phyloP scores from a whole-genome alignment of 345 rosid species.

The Dipteronia sinensis region DNA sequence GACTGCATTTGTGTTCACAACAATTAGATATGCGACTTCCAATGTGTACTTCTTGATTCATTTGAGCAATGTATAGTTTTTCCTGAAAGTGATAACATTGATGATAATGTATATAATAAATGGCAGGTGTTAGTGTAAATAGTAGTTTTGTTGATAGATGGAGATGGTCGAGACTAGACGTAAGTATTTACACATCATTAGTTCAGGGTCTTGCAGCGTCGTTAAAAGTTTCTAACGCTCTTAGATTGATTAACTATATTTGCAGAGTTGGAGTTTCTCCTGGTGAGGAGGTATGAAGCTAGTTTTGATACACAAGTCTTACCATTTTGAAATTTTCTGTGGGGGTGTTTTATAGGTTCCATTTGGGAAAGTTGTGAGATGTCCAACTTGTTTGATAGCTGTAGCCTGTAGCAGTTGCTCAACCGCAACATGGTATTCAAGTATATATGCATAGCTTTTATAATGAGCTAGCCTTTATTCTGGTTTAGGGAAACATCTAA shows the following conservation, averaged over 20 bases:
- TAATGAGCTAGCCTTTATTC: neutral
- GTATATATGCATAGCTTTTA: conserved; percentile 31
- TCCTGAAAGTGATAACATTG: neutral
- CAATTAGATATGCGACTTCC: neutral
- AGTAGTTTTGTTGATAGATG: conserved; percentile 54
- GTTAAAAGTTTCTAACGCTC: conserved; percentile 82
- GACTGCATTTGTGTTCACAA: neutral
- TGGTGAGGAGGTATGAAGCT: conserved; percentile 66
- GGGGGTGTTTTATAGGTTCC: conserved; percentile 60
- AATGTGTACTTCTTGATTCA: neutral
- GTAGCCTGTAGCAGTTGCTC: conserved; percentile 79
- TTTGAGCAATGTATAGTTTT: conserved; percentile 15
- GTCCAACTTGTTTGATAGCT: conserved; percentile 83
- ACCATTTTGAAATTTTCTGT: neutral
- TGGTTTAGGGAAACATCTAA: no score
- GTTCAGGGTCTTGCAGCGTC: conserved; percentile 74
- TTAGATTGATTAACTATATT: conserved; percentile 65
- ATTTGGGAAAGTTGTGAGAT: conserved; percentile 89
- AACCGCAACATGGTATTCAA: conserved; percentile 87
- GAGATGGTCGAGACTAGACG: conserved; percentile 96
- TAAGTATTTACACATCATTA: conserved; percentile 62
- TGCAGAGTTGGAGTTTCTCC: conserved; percentile 87
- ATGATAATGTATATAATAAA: neutral
- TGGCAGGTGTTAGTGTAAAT: conserved; percentile 55
- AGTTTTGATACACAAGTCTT: neutral